Conservation (phyloP, 371 early-diverging fungal species). For the Mucor racemosus region DNA sequence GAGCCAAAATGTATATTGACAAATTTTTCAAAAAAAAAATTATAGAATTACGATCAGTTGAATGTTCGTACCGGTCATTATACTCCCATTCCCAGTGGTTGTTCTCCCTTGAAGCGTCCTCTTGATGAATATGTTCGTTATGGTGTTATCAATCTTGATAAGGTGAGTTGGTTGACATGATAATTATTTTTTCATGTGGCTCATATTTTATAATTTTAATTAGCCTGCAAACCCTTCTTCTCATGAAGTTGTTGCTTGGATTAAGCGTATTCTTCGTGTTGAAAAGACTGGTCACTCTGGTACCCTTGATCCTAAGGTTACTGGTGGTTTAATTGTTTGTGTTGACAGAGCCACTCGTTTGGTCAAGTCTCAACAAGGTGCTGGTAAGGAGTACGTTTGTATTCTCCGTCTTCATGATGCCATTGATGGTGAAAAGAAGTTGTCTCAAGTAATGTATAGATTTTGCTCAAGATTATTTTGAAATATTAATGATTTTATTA, state of each 20-base stretch:
- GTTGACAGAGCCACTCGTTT: conserved; percentile 99
- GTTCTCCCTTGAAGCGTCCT: conserved; percentile 95
- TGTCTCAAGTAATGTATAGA: conserved; percentile 61
- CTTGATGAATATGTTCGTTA: conserved; percentile 94
- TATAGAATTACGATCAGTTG: conserved; percentile 96
- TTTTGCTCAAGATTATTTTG: not conserved
- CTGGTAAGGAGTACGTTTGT: conserved; percentile 99
- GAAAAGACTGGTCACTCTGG: conserved; percentile 99
- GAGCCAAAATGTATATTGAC: not conserved
- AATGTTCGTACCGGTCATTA: conserved; percentile 97
- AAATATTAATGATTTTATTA: conserved; percentile 4
- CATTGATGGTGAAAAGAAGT: conserved; percentile 86
- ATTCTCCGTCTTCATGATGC: conserved; percentile 96
- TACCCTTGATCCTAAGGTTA: conserved; percentile 99
- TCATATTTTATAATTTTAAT: conserved; percentile 14
- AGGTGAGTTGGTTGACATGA: conserved; percentile 28
- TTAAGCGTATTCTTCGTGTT: conserved; percentile 97
- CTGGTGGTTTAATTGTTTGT: conserved; percentile 99
- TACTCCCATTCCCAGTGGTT: conserved; percentile 97
- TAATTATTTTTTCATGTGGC: not conserved
- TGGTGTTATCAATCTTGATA: conserved; percentile 95
- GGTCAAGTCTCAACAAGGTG: conserved; percentile 99
- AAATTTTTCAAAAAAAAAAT: no score
- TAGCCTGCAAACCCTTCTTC: conserved; percentile 99
- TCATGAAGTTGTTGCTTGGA: conserved; percentile 99